Evolutionary conservation across 345 rosid species (phyloP).

Genomic region (Lepidium africanum): DNA sequence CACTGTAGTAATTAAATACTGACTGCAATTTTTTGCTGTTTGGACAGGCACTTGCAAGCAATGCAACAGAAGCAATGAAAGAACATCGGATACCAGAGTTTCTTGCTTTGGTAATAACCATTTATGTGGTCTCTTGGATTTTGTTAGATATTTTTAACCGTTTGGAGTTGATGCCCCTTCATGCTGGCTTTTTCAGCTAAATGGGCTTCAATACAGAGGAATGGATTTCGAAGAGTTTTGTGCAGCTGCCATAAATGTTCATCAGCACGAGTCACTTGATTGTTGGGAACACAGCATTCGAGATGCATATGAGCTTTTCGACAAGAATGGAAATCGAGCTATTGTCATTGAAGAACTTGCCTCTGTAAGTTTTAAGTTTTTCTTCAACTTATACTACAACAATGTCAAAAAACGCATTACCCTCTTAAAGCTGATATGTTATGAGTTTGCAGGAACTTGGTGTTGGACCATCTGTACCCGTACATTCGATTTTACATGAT

Average conservation of each 20-base stretch:
- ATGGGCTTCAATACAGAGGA: conserved; percentile 63
- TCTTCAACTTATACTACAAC: background rate
- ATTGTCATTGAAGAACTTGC: conserved; percentile 89
- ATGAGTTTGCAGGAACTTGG: conserved; percentile 74
- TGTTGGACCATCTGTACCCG: conserved; percentile 74
- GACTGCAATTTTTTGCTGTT: background rate
- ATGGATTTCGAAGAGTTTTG: conserved; percentile 96
- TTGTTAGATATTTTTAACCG: background rate
- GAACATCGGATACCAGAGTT: conserved; percentile 65
- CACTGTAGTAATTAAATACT: background rate
- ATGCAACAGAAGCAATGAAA: conserved; percentile 85
- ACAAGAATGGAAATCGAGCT: conserved; percentile 75
- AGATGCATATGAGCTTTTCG: conserved; percentile 70
- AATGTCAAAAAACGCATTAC: background rate
- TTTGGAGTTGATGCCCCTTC: background rate
- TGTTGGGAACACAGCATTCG: conserved; percentile 79
- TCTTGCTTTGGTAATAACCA: conserved; percentile 54
- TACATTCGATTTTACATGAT: conserved; percentile 77
- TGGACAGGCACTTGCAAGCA: conserved; percentile 58
- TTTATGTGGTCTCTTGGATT: background rate
- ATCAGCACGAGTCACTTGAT: conserved; percentile 81
- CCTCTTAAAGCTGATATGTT: background rate
- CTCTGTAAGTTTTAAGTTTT: conserved; percentile 46
- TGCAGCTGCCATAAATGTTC: conserved; percentile 78
- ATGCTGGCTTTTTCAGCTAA: conserved; percentile 40